Base-by-base conservation (phyloP, 192 early-diverging fungal genomes). In the Coemansia sp. region DNA sequence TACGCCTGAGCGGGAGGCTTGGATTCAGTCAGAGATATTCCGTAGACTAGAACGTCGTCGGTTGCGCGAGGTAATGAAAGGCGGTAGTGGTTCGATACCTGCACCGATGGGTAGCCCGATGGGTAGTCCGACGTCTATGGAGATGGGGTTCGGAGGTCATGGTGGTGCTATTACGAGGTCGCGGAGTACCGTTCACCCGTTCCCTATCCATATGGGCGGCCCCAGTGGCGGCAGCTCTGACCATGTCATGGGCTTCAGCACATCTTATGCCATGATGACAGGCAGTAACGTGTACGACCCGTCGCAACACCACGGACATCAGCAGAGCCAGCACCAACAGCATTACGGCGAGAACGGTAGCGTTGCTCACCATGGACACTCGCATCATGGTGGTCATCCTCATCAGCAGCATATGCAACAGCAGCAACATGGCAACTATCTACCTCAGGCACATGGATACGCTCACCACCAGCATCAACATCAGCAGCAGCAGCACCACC, bases 21-120 rank as follows among this genome's bases (percentile, higher is more conserved):
- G 87, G 82, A 89, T 92, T 29, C 85, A 87, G 49, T 85, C 84
- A 0, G 90, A 92, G 78, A 92, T 92, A 22, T 79, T 76, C 62
- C 61, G 85, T 9, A 75, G 85, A 36, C 72, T 79, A 2, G 85
- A 86, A 62, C 69, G 80, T 2, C 77, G 85, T 20, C 69, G 80
- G 12, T 49, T 83, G 40, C 77, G 85, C 39, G 85, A 86, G 66
- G 77, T 69, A 10, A 80, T 79, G 73, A 86, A 86, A 66, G 46
- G 46, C n/a, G 34, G 72, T 16, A 74, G 68, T 39, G 78, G 77
- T 1, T 79, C 81, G 34, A 71, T 76, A 0, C 78, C 81, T 0
- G 78, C 81, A 0, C 81, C 81, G 2, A 76, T 75, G 68, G 78
- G 64, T 3, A 75, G 77, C 66, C 50, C 55, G 0, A 65, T 73